A percentile compares a stretch with the other conserved stretches of the same genome.
Evolutionary conservation across 1,284 basidiomycete species (phyloP).

Genomic region (Mixia osmundae): DNA sequence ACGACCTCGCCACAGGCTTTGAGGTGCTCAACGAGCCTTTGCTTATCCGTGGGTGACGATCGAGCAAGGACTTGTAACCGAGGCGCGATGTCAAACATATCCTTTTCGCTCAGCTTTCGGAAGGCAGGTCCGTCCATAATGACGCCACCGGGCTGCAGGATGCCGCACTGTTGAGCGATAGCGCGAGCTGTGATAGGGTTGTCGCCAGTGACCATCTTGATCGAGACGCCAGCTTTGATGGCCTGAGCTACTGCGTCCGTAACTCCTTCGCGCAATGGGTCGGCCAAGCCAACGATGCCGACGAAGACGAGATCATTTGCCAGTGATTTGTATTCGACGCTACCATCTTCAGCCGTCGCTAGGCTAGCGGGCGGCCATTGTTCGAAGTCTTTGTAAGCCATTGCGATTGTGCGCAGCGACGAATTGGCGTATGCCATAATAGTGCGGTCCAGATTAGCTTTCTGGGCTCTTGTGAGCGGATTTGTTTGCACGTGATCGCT

Average conservation of each 20-base stretch:
- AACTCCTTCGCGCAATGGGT: slow-evolving; percentile 77
- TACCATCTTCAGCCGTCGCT: slow-evolving; percentile 3
- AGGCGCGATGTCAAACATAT: slow-evolving; percentile 30
- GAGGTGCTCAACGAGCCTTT: slow-evolving; percentile 68
- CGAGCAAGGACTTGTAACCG: slow-evolving; percentile 46
- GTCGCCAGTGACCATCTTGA: slow-evolving; percentile 99
- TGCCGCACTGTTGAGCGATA: slow-evolving; percentile 85
- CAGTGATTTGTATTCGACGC: slow-evolving; percentile 35
- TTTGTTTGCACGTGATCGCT: too few species aligned
- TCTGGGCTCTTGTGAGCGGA: slow-evolving; percentile 41
- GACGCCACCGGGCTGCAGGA: slow-evolving; percentile 71
- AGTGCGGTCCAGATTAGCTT: slow-evolving; percentile 60
- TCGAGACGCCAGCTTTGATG: slow-evolving; percentile 45
- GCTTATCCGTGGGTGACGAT: slow-evolving; percentile 95
- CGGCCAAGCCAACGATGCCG: slow-evolving; percentile 78
- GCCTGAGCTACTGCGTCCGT: slow-evolving; percentile 48
- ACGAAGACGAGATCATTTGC: slow-evolving; percentile 57
- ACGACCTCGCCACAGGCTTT: slow-evolving; percentile 74
- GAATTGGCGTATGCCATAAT: slow-evolving; percentile 96
- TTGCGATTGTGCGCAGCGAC: slow-evolving; percentile 69
- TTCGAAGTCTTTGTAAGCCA: slow-evolving; percentile 74
- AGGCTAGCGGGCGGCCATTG: slow-evolving; percentile 51
- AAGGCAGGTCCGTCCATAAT: slow-evolving; percentile 84
- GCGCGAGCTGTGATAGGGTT: slow-evolving; percentile 66
- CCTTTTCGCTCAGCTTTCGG: slow-evolving; percentile 28